A percentile compares a stretch with the other conserved stretches of the same genome.
These are phyloP conservation scores for Colletotrichum sp. DNA, from an alignment of 2,329 filamentous ascomycete species.

Conservation along the genomic window DNA sequence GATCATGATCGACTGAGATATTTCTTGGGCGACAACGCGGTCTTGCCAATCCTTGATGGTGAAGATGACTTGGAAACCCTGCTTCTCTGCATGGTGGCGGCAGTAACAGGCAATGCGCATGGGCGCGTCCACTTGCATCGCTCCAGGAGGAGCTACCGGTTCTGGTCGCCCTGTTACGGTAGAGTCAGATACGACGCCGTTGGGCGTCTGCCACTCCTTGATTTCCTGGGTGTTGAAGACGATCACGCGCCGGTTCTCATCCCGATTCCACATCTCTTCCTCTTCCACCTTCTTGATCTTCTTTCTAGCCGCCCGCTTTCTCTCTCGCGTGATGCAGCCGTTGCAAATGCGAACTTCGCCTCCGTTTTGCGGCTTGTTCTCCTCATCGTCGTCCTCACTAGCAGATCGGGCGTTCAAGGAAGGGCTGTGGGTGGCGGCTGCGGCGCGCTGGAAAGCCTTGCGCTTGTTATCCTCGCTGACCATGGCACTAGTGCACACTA, in stretches of 20 bases:
- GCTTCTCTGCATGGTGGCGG: constrained; percentile 91
- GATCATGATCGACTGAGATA: constrained; percentile 91
- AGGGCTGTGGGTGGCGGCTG: constrained; percentile 44
- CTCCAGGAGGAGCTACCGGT: constrained; percentile 53
- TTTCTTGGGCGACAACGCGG: constrained; percentile 80
- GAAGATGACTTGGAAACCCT: constrained; percentile 92
- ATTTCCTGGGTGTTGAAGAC: constrained; percentile 92
- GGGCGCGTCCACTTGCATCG: constrained; percentile 81
- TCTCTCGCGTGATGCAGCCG: constrained; percentile 90
- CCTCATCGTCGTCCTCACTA: constrained; percentile 62
- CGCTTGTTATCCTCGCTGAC: constrained; percentile 69
- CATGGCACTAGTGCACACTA: constrained; percentile 95
- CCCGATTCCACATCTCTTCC: constrained; percentile 83
- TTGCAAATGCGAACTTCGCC: constrained; percentile 92
- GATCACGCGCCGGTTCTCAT: constrained; percentile 81
- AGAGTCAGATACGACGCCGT: constrained; percentile 36
- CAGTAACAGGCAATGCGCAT: constrained; percentile 99
- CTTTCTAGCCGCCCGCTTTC: constrained; percentile 89
- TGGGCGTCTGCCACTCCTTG: constrained; percentile 76
- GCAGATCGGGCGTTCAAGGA: constrained; percentile 25
- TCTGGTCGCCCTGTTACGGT: constrained; percentile 47
- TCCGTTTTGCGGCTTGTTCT: constrained; percentile 80
- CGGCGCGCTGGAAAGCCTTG: constrained; percentile 69
- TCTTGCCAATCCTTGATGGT: constrained; percentile 85
- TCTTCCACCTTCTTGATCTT: constrained; percentile 94